Evolutionary conservation across 2,329 filamentous ascomycete species (phyloP).

Genomic region (Colletotrichum brevisporum): DNA sequence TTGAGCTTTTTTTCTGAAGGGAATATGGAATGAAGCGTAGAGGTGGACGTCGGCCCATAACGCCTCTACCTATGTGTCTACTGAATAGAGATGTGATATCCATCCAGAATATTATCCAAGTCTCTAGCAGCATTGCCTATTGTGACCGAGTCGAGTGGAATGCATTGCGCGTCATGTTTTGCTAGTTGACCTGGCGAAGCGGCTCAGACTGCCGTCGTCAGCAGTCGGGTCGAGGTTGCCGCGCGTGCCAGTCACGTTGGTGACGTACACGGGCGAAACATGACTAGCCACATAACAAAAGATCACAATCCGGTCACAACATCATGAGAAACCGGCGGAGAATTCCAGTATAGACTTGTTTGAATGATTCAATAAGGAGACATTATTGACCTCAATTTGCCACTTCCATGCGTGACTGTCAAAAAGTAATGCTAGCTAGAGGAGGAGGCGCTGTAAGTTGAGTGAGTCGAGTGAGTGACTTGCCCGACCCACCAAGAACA

Average conservation of each 20-base stretch:
- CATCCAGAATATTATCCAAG: conserved; percentile 4
- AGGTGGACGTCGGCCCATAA: conserved; percentile 30
- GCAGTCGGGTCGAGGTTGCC: neutral
- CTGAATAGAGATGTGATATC: conserved; percentile 36
- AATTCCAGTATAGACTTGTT: no score
- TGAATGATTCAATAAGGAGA: no score
- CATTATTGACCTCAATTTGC: no score
- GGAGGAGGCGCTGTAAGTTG: neutral
- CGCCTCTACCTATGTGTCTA: conserved; percentile 29
- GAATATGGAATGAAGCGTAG: conserved; percentile 33
- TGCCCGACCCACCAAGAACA: neutral
- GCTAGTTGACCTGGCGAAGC: neutral
- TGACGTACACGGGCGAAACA: neutral
- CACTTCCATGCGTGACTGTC: no score
- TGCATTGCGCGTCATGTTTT: neutral
- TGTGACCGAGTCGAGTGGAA: neutral
- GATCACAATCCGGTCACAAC: neutral
- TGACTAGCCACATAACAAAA: neutral
- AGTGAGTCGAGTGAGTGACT: neutral
- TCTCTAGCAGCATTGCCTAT: neutral
- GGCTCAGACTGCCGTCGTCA: neutral
- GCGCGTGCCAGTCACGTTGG: neutral
- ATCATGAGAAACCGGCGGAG: no score
- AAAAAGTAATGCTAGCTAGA: neutral
- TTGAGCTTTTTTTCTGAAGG: conserved; percentile 33